These are phyloP conservation scores for Sapria himalayana DNA, from an alignment of 345 rosid species.

Conservation along the genomic window DNA sequence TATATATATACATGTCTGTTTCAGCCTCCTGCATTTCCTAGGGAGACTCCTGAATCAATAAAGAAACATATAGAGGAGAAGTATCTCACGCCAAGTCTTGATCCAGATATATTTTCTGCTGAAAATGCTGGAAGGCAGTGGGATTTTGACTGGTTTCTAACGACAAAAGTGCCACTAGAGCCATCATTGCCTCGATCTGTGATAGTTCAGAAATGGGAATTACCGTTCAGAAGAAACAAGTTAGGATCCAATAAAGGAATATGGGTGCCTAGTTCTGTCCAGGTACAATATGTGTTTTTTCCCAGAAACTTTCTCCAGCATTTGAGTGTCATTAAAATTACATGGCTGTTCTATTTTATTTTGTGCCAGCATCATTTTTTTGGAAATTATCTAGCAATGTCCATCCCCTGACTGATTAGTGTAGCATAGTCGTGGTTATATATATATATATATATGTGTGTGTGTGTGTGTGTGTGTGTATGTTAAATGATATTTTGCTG, in stretches of 20 bases:
- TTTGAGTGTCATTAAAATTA: no score
- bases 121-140: conserved; percentile 66
- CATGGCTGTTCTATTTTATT: no score
- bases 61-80: conserved; percentile 70
- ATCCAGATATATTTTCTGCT: conserved; percentile 44
- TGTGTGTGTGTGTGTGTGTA: no score
- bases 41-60: conserved; percentile 57
- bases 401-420: no score
- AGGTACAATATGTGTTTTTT: conserved; percentile 16
- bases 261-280: conserved; percentile 43
- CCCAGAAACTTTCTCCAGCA: background rate
- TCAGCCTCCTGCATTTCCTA: conserved; percentile 94
- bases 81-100: conserved; percentile 60
- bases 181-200: conserved; percentile 56
- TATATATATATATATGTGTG: no score
- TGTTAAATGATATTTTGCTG: no score
- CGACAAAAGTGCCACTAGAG: conserved; percentile 48
- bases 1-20: conserved; percentile 8
- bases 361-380: no score
- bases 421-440: no score
- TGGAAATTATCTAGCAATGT: no score
- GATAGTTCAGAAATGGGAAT: conserved; percentile 72
- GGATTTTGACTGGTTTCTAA: conserved; percentile 90
- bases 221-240: conserved; percentile 43
- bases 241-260: conserved; percentile 15